These are phyloP conservation scores for Neckera pumila DNA, from an alignment of 225 moss, liverwort and hornwort species.

Conservation along the genomic window DNA sequence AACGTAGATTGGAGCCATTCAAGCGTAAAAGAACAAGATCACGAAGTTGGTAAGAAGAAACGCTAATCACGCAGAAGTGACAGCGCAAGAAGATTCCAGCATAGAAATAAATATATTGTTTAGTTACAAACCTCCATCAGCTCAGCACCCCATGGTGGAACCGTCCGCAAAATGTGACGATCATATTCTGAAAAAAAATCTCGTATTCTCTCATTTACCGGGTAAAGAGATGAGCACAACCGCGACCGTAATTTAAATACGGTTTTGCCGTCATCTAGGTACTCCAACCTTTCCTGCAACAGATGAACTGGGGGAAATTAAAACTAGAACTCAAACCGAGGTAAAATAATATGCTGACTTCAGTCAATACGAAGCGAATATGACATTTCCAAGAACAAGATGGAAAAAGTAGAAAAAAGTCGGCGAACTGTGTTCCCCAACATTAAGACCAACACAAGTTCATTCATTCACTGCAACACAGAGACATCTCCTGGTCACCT, in stretches of 20 bases:
- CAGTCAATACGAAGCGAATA: neutral
- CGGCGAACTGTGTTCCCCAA: neutral
- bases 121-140: constrained; percentile 65
- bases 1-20: neutral
- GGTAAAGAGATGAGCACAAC: constrained; percentile 82
- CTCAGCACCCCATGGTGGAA: constrained; percentile 90
- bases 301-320: neutral
- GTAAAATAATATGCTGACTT: neutral
- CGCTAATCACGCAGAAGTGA: neutral
- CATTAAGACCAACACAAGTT: neutral
- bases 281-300: constrained; percentile 84
- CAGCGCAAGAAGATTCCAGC: neutral
- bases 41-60: neutral
- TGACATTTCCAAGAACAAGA: neutral
- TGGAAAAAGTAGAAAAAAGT: neutral
- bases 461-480: neutral
- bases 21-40: neutral
- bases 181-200: constrained; percentile 93
- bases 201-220: constrained; percentile 85
- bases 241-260: constrained; percentile 75
- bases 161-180: constrained; percentile 71
- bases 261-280: constrained; percentile 81
- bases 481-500: constrained; percentile 32
- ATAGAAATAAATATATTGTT: neutral
- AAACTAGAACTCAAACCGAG: neutral